Evolutionary conservation across 257 asterid genomes (phyloP), one percentile per base, ranked within the genome.

Genomic region (Henckelia pumila): DNA sequence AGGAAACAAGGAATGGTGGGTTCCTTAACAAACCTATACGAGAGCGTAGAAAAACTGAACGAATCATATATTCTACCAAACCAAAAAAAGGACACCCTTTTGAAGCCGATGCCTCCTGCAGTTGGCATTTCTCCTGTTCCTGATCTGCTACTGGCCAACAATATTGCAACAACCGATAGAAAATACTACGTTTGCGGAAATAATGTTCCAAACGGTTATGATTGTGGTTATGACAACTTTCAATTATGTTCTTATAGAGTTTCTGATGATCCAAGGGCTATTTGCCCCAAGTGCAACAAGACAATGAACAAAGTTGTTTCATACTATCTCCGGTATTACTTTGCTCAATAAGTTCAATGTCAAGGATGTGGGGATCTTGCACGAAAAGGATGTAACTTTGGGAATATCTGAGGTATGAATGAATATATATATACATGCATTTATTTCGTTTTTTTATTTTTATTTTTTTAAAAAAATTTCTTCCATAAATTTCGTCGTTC

Each of bases 381-480:
- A 47, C 58, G 76, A 72, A 57, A 22, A 25, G 50, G 64, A 7
- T 1, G 81, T 76, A 16, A 49, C 60, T 22, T 50, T 79, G 0
- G 75, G 79, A 13, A 30, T 35, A 50, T 56, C 69, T 11, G 78
- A 69, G 76, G 84, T 79, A 69, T 6, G n/a, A n/a, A n/a, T n/a
- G n/a, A n/a, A 55, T 28, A 7, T 21, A n/a, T n/a, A n/a, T n/a
- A n/a, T n/a, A n/a, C n/a, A n/a, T n/a, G n/a, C n/a, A n/a, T n/a
- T n/a, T n/a, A n/a, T n/a, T n/a, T n/a, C n/a, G n/a, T n/a, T n/a
- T n/a, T n/a, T n/a, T n/a, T n/a, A n/a, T n/a, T n/a, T n/a, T n/a
- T n/a, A n/a, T n/a, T n/a, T n/a, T n/a, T n/a, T n/a, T n/a, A n/a
- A n/a, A n/a, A n/a, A n/a, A n/a, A n/a, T n/a, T n/a, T n/a, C n/a